phyloP scores from a whole-genome alignment of 352 stramenopile species.

The Phytopythium montanum region DNA sequence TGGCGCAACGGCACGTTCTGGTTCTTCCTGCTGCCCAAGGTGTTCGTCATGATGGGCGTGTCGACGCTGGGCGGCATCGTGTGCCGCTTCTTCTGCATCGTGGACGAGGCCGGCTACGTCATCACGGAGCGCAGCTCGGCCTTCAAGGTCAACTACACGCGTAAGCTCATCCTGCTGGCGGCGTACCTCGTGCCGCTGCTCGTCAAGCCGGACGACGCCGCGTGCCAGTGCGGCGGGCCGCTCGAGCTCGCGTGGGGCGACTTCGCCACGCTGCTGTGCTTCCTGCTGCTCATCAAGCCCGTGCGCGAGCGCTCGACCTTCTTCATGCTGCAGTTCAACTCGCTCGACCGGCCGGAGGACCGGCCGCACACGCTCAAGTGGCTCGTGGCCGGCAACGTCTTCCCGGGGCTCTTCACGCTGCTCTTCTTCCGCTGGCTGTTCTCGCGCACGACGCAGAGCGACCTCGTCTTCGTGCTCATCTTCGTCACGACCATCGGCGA shows the following conservation, averaged over 20 bases:
- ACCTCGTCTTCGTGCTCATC: constrained; percentile 79
- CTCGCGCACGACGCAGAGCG: constrained; percentile 63
- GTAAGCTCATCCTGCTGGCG: constrained; percentile 81
- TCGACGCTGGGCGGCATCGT: constrained; percentile 68
- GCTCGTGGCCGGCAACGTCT: constrained; percentile 81
- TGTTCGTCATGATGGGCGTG: constrained; percentile 80
- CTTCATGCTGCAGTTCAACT: constrained; percentile 90
- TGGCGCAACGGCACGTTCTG: constrained; percentile 74
- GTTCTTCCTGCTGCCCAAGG: constrained; percentile 75
- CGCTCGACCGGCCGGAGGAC: constrained; percentile 79
- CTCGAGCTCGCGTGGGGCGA: constrained; percentile 78
- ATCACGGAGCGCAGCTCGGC: constrained; percentile 81
- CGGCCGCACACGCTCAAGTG: constrained; percentile 84
- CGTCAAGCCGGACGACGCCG: constrained; percentile 55
- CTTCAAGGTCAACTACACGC: constrained; percentile 90
- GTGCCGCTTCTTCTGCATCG: constrained; percentile 75
- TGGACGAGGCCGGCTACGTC: constrained; percentile 81
- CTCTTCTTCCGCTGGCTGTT: constrained; percentile 88
- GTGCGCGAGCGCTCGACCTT: constrained; percentile 75
- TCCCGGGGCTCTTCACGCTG: constrained; percentile 77
- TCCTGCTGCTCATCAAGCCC: constrained; percentile 84
- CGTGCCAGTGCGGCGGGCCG: constrained; percentile 19
- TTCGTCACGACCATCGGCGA: constrained; percentile 85
- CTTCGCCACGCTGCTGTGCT: constrained; percentile 77
- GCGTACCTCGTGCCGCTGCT: constrained; percentile 82